Evolutionary conservation across 1,139 yeast species (phyloP).

Genomic region (Eremothecium cymbalariae): DNA sequence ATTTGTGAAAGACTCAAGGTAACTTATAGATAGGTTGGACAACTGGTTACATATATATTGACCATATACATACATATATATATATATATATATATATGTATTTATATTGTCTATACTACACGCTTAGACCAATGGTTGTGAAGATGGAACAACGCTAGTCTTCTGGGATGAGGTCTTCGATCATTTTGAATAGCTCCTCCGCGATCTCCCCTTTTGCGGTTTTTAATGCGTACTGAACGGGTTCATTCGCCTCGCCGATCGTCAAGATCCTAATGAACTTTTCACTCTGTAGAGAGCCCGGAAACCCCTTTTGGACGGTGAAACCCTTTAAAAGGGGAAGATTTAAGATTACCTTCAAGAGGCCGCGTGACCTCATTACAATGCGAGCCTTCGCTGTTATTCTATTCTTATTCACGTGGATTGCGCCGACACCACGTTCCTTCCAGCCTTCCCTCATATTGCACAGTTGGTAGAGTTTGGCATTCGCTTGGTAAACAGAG

Average conservation of each 20-base stretch:
- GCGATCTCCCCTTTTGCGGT: conserved; percentile 59
- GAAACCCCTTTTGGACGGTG: conserved; percentile 68
- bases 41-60: not conserved
- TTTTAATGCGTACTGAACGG: conserved; percentile 76
- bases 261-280: conserved; percentile 69
- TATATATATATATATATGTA: not conserved
- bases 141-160: conserved; percentile 2
- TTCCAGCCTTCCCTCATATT: conserved; percentile 78
- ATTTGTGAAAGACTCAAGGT: conserved; percentile 40
- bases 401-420: conserved; percentile 60
- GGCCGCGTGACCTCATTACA: conserved; percentile 88
- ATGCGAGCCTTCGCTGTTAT: conserved; percentile 42
- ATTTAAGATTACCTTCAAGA: conserved; percentile 75
- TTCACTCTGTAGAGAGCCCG: conserved; percentile 72
- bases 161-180: conserved; percentile 32
- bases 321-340: conserved; percentile 53
- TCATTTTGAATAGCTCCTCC: conserved; percentile 46
- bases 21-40: not conserved
- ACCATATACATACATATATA: not conserved
- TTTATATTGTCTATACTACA: conserved; percentile 1
- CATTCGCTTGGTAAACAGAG: conserved; percentile 58
- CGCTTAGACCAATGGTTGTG: conserved; percentile 1
- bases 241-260: conserved; percentile 48
- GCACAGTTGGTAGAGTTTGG: conserved; percentile 69
- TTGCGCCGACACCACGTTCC: conserved; percentile 84